phyloP scores from a whole-genome alignment of 768 basidiomycete species.

The Hypsizygus marmoreus region DNA sequence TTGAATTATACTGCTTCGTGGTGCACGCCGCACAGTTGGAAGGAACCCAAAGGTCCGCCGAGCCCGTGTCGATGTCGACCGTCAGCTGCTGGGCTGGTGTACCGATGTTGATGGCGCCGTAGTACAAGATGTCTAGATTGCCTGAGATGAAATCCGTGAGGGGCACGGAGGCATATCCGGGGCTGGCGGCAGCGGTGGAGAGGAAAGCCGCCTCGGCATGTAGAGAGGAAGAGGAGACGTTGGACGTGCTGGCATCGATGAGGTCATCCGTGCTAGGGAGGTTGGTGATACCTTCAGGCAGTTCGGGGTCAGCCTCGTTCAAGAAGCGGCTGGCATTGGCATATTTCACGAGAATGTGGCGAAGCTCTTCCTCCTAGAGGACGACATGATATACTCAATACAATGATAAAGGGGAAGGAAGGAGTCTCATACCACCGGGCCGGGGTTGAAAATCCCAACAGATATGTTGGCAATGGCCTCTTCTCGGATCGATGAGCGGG shows the following conservation, averaged over 20 bases:
- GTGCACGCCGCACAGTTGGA: constrained; percentile 39
- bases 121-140: constrained; percentile 29
- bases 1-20: constrained; percentile 38
- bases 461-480: background rate
- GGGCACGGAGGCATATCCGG: constrained; percentile 21
- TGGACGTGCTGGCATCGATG: background rate
- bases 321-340: constrained; percentile 1
- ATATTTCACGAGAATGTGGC: constrained; percentile 5
- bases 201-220: constrained; percentile 13
- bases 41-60: constrained; percentile 64
- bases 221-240: background rate
- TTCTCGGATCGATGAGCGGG: background rate
- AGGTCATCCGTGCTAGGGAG: background rate
- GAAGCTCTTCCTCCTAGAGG: constrained; percentile 6
- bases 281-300: background rate
- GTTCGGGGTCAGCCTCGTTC: constrained; percentile 1
- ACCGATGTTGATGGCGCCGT: constrained; percentile 46
- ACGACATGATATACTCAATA: background rate
- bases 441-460: background rate
- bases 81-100: constrained; percentile 52
- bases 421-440: constrained; percentile 1
- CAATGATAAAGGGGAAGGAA: background rate
- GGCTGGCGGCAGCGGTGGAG: constrained; percentile 15
- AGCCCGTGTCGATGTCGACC: constrained; percentile 71
- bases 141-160: constrained; percentile 25